Evolutionary conservation across 768 basidiomycete genomes (phyloP), one percentile per base, ranked within the genome.

Genomic region (Amylocystis lapponica): DNA sequence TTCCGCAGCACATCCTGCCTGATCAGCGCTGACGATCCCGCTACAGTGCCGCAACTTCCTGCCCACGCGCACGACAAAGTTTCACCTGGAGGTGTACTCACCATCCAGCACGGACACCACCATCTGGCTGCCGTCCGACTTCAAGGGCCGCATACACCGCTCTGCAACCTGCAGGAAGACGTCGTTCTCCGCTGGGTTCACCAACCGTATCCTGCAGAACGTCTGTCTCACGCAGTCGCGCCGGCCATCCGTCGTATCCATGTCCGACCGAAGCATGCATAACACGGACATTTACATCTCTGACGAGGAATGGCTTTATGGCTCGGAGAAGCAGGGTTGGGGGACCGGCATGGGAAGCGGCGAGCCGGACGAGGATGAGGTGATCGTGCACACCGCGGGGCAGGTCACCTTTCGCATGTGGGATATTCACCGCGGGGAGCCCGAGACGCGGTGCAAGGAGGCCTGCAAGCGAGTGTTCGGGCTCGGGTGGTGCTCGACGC

Each of bases 91-190:
- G 59, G 67, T 89, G 27, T 72, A 72, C 49, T 80, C 76, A 14
- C 65, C 70, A n/a, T 63, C 68, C 19, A 42, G 43, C 36, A 82
- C 86, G 30, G 75, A 85, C 53, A 74, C 88, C 23, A 86, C 79
- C 5, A 62, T 88, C 46, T 88, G 80, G 78, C 68, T 89, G 16
- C 86, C 86, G 12, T 86, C 84, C 27, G 85, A 89, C 55, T 88
- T 88, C 64, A 75, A 68, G 43, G 86, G 86, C 19, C 74, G 67
- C 27, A 83, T 89, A 29, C 74, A 70, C 52, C 63, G 57, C 38
- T 59, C 60, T 2, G 45, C 56, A 22, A 62, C 70, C 12, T 74
- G 75, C 36, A 74, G 66, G 47, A 57, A 57, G 32, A 39, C 62
- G 35, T 43, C 52, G 22, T 81, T 79, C 61, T 89, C 86, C 17